A percentile compares a stretch with the other conserved stretches of the same genome.
Evolutionary conservation across 371 early-diverging fungal species (phyloP).

Genomic region (Mortierella sp.): DNA sequence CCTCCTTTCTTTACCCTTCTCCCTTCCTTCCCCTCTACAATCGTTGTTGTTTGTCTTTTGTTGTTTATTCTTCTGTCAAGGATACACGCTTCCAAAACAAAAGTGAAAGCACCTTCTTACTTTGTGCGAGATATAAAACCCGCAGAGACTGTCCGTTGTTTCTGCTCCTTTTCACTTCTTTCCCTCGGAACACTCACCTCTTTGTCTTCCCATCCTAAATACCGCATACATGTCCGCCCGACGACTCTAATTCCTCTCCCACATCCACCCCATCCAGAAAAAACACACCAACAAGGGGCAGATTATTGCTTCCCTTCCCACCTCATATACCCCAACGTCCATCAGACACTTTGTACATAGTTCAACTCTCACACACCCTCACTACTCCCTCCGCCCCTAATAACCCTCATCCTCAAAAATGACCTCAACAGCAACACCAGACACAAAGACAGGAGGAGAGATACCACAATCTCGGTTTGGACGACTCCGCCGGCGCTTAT

Average conservation of each 20-base stretch:
- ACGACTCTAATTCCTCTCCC: neutral
- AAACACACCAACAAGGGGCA: neutral
- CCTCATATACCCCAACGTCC: neutral
- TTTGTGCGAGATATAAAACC: neutral
- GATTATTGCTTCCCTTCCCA: neutral
- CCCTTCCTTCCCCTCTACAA: neutral
- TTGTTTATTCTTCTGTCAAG: neutral
- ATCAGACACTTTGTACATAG: neutral
- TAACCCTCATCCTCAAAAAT: neutral
- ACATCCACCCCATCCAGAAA: neutral
- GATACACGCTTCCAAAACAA: neutral
- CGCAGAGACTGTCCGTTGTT: neutral
- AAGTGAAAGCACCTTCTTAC: neutral
- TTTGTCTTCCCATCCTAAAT: neutral
- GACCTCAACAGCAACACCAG: neutral
- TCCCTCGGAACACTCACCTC: slow-evolving; percentile 6
- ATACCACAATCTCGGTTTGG: slow-evolving; percentile 7
- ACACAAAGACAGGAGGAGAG: neutral
- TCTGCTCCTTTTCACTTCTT: neutral
- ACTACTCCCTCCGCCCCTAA: too few relatives aligned
- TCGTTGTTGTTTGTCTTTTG: neutral
- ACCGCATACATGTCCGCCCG: neutral
- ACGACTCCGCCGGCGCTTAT: slow-evolving; percentile 26
- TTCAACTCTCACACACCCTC: too few relatives aligned
- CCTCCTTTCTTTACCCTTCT: neutral